Percentiles rank a stretch among this genome's conserved stretches.
phyloP scores from a whole-genome alignment of 164 flowering plant species.

The Cinnamomum micranthum region DNA sequence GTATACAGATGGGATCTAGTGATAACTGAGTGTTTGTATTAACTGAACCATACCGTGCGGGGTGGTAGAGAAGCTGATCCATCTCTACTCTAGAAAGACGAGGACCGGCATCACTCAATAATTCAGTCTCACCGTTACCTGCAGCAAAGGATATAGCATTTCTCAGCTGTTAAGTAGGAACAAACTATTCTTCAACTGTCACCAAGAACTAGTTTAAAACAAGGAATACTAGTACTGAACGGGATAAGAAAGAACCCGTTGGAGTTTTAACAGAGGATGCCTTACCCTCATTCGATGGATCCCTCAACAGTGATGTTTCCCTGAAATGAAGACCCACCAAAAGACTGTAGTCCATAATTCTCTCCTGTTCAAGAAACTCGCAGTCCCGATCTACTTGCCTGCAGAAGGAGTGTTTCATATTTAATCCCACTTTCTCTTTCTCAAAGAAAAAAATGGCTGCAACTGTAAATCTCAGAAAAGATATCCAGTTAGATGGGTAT shows the following conservation, averaged over 20 bases:
- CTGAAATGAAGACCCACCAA: slow-evolving; percentile 80
- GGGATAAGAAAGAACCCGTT: not conserved
- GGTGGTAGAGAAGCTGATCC: slow-evolving; percentile 57
- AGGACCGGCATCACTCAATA: slow-evolving; percentile 25
- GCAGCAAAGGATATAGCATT: slow-evolving; percentile 10
- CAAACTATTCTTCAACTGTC: not conserved
- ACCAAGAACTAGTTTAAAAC: not conserved
- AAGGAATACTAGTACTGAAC: not conserved
- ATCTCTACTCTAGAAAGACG: slow-evolving; percentile 54
- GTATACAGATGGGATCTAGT: no score
- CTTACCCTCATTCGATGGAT: slow-evolving; percentile 20
- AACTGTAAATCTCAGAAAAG: not conserved
- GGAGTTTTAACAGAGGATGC: slow-evolving; percentile 26
- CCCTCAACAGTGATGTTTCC: slow-evolving; percentile 33
- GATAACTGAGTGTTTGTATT: not conserved
- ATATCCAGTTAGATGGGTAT: not conserved
- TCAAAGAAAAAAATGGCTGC: not conserved
- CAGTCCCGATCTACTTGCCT: slow-evolving; percentile 92
- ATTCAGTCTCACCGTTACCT: slow-evolving; percentile 40
- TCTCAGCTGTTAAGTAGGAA: not conserved
- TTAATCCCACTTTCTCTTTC: not conserved
- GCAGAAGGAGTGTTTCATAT: slow-evolving; percentile 8
- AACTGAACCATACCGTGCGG: slow-evolving; percentile 33
- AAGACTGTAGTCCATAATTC: slow-evolving; percentile 93
- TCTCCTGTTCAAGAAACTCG: slow-evolving; percentile 84